Evolutionary conservation across 331 rosid species (phyloP).

Genomic region (Malus hybrid): DNA sequence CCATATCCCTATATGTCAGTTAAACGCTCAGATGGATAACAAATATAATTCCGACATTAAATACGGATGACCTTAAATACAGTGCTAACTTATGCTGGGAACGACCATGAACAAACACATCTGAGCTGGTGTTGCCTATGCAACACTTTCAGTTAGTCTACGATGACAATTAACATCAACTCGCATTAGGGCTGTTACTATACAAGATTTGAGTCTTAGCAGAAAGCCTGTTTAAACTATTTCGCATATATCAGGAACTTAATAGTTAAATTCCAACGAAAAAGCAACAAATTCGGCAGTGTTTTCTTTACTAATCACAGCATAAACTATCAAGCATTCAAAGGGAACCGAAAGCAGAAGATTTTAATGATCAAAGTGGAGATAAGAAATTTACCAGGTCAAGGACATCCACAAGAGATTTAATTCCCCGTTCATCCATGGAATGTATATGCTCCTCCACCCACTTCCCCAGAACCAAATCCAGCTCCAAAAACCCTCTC

Average conservation of each 20-base stretch:
- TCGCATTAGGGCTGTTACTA: neutral
- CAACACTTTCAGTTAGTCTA: neutral
- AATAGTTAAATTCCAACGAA: neutral
- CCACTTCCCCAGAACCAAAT: slow-evolving; percentile 92
- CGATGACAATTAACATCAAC: neutral
- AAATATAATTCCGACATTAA: too few relatives aligned
- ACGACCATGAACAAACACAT: neutral
- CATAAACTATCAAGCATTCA: neutral
- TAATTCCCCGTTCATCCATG: slow-evolving; percentile 56
- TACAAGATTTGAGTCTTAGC: neutral
- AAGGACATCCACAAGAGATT: slow-evolving; percentile 58
- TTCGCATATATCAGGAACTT: neutral
- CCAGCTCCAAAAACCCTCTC: slow-evolving; percentile 78
- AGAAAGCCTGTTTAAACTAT: neutral
- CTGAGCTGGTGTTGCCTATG: neutral
- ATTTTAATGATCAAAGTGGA: neutral
- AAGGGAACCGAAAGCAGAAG: neutral
- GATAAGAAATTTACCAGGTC: slow-evolving; percentile 42
- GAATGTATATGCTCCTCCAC: slow-evolving; percentile 67
- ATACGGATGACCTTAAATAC: neutral
- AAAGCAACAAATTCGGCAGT: neutral
- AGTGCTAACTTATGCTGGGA: neutral
- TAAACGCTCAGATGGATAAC: neutral
- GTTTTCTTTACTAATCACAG: neutral
- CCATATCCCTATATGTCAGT: neutral